These are phyloP conservation scores for Ruellia speciosa DNA, from an alignment of 305 asterid species.

Conservation along the genomic window DNA sequence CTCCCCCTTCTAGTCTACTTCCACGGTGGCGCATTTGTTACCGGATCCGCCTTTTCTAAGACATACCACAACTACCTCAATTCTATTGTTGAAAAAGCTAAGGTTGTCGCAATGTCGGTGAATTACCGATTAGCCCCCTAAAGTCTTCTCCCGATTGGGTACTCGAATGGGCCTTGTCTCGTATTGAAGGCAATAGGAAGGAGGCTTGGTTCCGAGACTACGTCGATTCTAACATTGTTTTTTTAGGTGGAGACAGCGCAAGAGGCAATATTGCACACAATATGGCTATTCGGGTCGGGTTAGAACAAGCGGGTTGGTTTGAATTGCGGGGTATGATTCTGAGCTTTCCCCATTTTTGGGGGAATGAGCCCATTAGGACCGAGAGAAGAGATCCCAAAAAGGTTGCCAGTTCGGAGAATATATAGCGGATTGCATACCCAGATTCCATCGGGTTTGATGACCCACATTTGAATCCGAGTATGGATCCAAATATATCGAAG, in stretches of 20 bases:
- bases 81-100: constrained; percentile 36
- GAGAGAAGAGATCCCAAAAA: neutral
- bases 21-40: constrained; percentile 63
- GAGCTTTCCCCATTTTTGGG: constrained; percentile 48
- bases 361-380: constrained; percentile 28
- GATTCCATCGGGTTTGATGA: constrained; percentile 42
- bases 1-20: constrained; percentile 54
- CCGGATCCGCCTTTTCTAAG: constrained; percentile 48
- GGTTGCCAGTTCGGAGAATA: constrained; percentile 10
- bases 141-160: constrained; percentile 46
- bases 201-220: constrained; percentile 43
- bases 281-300: constrained; percentile 35
- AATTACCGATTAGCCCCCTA: constrained; percentile 73
- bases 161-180: constrained; percentile 42
- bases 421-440: constrained; percentile 44
- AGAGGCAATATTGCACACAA: constrained; percentile 52
- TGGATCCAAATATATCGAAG: constrained; percentile 28
- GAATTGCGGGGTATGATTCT: constrained; percentile 30
- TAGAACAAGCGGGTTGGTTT: constrained; percentile 19
- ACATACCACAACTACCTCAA: constrained; percentile 32
- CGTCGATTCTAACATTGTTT: constrained; percentile 41
- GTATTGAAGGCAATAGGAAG: constrained; percentile 14
- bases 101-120: constrained; percentile 41
- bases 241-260: constrained; percentile 52
- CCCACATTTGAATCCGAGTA: constrained; percentile 37